Base-by-base conservation (phyloP, 2,329 filamentous ascomycete species). In the Emmonsia crescens region DNA sequence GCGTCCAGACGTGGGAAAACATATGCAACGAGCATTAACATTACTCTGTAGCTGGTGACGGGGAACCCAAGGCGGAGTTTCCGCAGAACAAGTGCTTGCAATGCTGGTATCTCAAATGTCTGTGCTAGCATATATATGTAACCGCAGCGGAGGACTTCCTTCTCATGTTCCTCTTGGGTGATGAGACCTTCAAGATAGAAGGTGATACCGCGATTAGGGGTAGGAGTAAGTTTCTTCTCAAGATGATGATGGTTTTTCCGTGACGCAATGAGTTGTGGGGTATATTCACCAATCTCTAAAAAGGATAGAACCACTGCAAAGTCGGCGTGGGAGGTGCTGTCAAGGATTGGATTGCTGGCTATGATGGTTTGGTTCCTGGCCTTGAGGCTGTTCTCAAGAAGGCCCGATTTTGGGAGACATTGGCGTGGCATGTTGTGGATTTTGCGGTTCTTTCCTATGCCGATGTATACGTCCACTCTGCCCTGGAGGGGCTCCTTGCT, bases 141-240 rank as follows among this genome's bases (percentile, higher is more conserved):
- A 19, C 38, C 62, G 31, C 46, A 49, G 54, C 62, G 59, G 4
- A 57, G 24, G 16, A 61, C 24, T 36, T 61, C 62, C 33, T 19
- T 21, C 8, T 61, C 57, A 24, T 61, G 60, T 1, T 61, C 60
- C 33, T 51, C n/a, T 14, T 57, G 44, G 16, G 38, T 60, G 19
- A n/a, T 12, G 19, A 61, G 40, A 12, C 62, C 62, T 51, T 61
- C 59, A n/a, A 63, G 49, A 57, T 51, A 59, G 48, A 61, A 36
- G 21, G 56, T 59, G 8, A 61, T 51, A 2, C 16, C 24, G 21
- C 29, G 38, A 19, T 16, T 16, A 16, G 21, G 46, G 21, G 21
- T 58, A n/a, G 38, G 6, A 19, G 4, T 3, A 52, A 5, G 27
- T 19, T 36, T 3, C 31, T 14, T 36, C n/a, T 36, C 52, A 21